These are phyloP conservation scores for Panaeolus cyanescens DNA, from an alignment of 768 basidiomycete species.

Conservation along the genomic window DNA sequence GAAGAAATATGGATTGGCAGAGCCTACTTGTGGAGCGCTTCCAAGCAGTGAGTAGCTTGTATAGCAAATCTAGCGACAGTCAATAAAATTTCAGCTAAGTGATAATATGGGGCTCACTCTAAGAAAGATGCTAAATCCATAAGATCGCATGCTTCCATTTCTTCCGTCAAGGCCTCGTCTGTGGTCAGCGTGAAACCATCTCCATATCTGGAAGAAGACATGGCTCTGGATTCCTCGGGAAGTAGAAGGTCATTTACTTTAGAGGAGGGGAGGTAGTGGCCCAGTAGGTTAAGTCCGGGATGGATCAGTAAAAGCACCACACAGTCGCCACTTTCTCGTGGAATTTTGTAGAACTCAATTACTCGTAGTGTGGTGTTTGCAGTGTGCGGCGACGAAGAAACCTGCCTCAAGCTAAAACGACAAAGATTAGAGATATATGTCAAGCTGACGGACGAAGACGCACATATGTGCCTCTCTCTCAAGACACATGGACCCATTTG, in stretches of 20 bases:
- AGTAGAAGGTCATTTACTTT: conserved; percentile 70
- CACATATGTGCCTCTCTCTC: conserved; percentile 77
- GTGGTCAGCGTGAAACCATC: conserved; percentile 54
- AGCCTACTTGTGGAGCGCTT: conserved; percentile 60
- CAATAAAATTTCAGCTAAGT: neutral
- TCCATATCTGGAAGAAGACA: conserved; percentile 42
- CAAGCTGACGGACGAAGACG: conserved; percentile 22
- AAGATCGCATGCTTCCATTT: conserved; percentile 62
- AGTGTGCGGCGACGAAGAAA: conserved; percentile 51
- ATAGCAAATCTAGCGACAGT: conserved; percentile 60
- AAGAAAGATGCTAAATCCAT: conserved; percentile 80
- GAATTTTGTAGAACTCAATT: conserved; percentile 68
- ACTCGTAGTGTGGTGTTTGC: conserved; percentile 55
- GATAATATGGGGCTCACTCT: conserved; percentile 46
- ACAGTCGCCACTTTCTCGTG: conserved; percentile 65
- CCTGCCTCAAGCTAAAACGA: conserved; percentile 45
- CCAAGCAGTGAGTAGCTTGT: conserved; percentile 72
- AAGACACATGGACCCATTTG: conserved; percentile 71
- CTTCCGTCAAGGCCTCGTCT: conserved; percentile 50
- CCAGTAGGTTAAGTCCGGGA: conserved; percentile 68
- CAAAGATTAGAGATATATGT: neutral
- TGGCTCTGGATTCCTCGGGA: conserved; percentile 48
- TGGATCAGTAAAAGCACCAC: conserved; percentile 72
- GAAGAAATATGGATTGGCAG: neutral
- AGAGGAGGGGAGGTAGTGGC: conserved; percentile 67